phyloP scores from a whole-genome alignment of 768 basidiomycete genomes.

The Collybia nuda region DNA sequence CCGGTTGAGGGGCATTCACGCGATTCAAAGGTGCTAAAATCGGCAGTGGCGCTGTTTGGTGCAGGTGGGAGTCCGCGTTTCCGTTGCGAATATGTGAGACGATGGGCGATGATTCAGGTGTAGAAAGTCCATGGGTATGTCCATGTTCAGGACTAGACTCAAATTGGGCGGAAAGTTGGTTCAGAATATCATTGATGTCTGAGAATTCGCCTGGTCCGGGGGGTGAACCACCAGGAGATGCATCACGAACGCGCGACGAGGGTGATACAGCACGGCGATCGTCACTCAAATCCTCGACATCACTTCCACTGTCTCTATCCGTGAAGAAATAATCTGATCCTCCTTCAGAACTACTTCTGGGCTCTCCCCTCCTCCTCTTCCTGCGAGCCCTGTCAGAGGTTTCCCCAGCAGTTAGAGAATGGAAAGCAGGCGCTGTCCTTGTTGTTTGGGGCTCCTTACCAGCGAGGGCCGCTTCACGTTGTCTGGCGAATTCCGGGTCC shows the following conservation, averaged over 20 bases:
- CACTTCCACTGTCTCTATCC: conserved; percentile 44
- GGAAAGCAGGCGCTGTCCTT: conserved; percentile 74
- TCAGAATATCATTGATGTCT: conserved; percentile 76
- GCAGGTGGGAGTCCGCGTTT: conserved; percentile 22
- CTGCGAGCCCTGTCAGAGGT: conserved; percentile 27
- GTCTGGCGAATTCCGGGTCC: conserved; percentile 41
- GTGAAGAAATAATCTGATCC: conserved; percentile 58
- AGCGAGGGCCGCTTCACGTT: conserved; percentile 41
- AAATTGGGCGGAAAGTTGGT: conserved; percentile 70
- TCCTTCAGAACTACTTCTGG: conserved; percentile 44
- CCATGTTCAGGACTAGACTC: conserved; percentile 52
- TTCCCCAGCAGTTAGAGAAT: conserved; percentile 68
- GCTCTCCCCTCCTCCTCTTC: conserved; percentile 31
- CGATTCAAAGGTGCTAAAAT: conserved; percentile 37
- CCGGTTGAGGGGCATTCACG: conserved; percentile 32
- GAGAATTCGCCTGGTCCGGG: conserved; percentile 59
- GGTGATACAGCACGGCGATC: conserved; percentile 28
- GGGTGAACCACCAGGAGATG: conserved; percentile 43
- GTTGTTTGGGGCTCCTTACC: conserved; percentile 55
- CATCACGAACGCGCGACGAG: conserved; percentile 28
- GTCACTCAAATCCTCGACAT: conserved; percentile 36
- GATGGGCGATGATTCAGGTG: conserved; percentile 48
- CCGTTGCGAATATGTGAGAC: conserved; percentile 41
- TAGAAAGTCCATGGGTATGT: conserved; percentile 37
- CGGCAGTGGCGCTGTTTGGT: conserved; percentile 21